These are phyloP conservation scores for Geoglossum cookeanum DNA, from an alignment of 2,329 filamentous ascomycete species.

Conservation along the genomic window DNA sequence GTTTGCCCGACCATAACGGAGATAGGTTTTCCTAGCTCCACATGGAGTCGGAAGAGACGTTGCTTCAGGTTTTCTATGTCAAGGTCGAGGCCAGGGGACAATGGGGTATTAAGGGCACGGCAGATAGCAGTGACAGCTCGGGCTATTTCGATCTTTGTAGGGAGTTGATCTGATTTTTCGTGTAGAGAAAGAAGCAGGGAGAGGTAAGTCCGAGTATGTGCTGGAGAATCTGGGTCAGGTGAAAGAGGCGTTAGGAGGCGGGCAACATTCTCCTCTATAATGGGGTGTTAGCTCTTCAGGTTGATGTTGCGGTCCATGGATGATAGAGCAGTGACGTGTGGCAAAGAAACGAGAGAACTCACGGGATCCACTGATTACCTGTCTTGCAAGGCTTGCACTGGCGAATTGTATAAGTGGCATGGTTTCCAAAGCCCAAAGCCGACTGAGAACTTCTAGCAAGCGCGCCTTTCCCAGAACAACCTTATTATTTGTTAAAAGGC, in stretches of 20 bases:
- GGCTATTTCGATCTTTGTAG: conserved; percentile 28
- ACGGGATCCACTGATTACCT: conserved; percentile 17
- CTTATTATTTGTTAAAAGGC: conserved; percentile 25
- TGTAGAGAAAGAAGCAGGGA: conserved; percentile 24
- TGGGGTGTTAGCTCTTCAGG: not conserved
- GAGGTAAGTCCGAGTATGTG: conserved; percentile 19
- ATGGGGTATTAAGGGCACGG: conserved; percentile 19
- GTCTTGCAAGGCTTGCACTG: conserved; percentile 22
- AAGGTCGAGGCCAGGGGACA: conserved; percentile 10
- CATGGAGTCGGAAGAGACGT: conserved; percentile 19
- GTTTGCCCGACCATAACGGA: conserved; percentile 26
- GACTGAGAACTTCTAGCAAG: conserved; percentile 21
- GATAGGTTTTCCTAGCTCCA: conserved; percentile 21
- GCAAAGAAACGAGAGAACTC: not conserved
- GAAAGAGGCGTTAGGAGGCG: conserved; percentile 18
- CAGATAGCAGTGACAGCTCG: conserved; percentile 26
- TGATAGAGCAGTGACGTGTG: no score
- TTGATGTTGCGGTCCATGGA: not conserved
- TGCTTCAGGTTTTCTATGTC: conserved; percentile 10
- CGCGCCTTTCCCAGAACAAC: conserved; percentile 20
- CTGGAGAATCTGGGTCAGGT: conserved; percentile 15
- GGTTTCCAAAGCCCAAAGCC: conserved; percentile 22
- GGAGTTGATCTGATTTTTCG: conserved; percentile 22
- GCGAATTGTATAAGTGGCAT: conserved; percentile 26
- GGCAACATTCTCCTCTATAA: conserved; percentile 17